Evolutionary conservation across 192 early-diverging fungal genomes (phyloP).

Genomic region (Coemansia sp.): DNA sequence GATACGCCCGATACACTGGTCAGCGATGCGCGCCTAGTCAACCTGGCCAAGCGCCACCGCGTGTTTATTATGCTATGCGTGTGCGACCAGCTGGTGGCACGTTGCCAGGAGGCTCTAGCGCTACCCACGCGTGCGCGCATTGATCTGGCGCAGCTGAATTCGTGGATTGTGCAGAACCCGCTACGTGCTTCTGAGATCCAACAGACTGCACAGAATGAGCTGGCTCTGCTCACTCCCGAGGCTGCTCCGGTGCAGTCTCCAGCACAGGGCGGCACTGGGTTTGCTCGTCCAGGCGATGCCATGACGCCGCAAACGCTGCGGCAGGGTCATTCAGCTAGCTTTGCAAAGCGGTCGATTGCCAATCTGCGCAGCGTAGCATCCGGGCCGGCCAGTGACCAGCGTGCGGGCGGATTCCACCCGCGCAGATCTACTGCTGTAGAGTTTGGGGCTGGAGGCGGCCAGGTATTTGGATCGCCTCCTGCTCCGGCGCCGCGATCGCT

Average conservation of each 20-base stretch:
- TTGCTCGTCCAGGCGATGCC: slow-evolving; percentile 28
- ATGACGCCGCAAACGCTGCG: slow-evolving; percentile 28
- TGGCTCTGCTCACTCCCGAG: neutral
- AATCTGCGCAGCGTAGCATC: slow-evolving; percentile 28
- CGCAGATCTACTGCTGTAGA: slow-evolving; percentile 21
- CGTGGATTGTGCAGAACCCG: slow-evolving; percentile 38
- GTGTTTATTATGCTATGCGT: slow-evolving; percentile 59
- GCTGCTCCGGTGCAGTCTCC: slow-evolving; percentile 3
- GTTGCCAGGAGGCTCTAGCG: slow-evolving; percentile 53
- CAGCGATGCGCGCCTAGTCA: slow-evolving; percentile 58
- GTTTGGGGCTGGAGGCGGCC: slow-evolving; percentile 4
- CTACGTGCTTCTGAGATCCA: slow-evolving; percentile 32
- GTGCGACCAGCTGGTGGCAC: slow-evolving; percentile 50
- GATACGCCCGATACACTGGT: slow-evolving; percentile 59
- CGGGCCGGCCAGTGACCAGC: slow-evolving; percentile 3
- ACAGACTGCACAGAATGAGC: slow-evolving; percentile 24
- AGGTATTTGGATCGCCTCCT: slow-evolving; percentile 45
- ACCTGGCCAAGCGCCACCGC: slow-evolving; percentile 69
- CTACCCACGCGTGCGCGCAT: slow-evolving; percentile 45
- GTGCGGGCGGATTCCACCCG: slow-evolving; percentile 5
- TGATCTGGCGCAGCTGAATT: slow-evolving; percentile 32
- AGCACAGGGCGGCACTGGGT: slow-evolving; percentile 10
- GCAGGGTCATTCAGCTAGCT: slow-evolving; percentile 22
- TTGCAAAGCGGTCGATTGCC: slow-evolving; percentile 53
- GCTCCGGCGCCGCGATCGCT: slow-evolving; percentile 46